phyloP scores from a whole-genome alignment of 2,329 filamentous ascomycete genomes.

The Amauroascus niger region DNA sequence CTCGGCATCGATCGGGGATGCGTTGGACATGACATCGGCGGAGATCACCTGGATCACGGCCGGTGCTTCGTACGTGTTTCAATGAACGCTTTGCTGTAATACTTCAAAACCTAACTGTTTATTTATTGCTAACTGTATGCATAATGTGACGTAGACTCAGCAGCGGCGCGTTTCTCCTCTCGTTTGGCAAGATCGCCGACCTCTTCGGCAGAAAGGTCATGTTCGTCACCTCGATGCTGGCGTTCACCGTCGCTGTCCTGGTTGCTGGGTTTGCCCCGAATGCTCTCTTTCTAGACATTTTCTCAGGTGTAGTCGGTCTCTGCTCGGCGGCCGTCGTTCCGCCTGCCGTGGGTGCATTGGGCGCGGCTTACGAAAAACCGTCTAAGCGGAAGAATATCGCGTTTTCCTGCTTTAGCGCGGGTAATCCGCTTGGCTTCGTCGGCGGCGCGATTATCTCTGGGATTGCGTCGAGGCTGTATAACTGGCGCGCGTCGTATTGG shows the following conservation, averaged over 20 bases:
- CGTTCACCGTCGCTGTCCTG: constrained; percentile 40
- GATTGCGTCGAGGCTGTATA: background rate
- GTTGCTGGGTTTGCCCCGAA: constrained; percentile 8
- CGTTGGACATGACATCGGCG: constrained; percentile 6
- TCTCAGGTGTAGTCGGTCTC: constrained; percentile 6
- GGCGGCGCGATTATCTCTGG: constrained; percentile 4
- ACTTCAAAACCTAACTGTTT: too few relatives aligned
- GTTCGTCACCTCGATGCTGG: constrained; percentile 9
- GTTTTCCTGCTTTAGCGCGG: constrained; percentile 8
- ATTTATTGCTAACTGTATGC: background rate
- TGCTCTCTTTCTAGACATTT: constrained; percentile 6
- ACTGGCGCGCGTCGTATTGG: constrained; percentile 12
- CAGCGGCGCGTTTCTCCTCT: constrained; percentile 8
- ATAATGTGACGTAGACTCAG: background rate
- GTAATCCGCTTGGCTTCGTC: constrained; percentile 6
- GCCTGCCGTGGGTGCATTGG: constrained; percentile 4
- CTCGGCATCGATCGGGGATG: constrained; percentile 1
- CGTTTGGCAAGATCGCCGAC: constrained; percentile 8
- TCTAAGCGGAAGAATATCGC: constrained; percentile 9
- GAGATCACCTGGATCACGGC: constrained; percentile 8
- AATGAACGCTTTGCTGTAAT: too few relatives aligned
- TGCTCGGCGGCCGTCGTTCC: constrained; percentile 10
- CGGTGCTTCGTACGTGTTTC: constrained; percentile 3
- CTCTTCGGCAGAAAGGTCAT: constrained; percentile 9
- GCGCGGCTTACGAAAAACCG: constrained; percentile 9